Conservation (phyloP, 2,329 filamentous ascomycete species). For the Phyllosticta citriasiana region DNA sequence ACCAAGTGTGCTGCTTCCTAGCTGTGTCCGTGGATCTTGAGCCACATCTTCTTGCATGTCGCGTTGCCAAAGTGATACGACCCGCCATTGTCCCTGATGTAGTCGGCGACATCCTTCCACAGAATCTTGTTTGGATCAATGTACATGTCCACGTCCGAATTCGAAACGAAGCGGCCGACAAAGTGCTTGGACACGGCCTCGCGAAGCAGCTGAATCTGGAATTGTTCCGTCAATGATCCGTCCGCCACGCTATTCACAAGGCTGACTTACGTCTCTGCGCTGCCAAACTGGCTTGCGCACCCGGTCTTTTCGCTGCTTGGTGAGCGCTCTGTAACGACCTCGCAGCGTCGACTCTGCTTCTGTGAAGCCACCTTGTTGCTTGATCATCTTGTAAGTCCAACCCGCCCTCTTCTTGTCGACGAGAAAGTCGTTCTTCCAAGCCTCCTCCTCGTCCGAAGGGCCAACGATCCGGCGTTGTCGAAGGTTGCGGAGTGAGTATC, state of each 20-base stretch:
- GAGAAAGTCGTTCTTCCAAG: constrained; percentile 28
- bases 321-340: constrained; percentile 56
- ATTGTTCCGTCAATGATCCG: neutral
- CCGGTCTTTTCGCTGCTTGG: constrained; percentile 51
- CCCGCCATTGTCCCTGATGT: constrained; percentile 42
- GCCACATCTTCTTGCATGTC: constrained; percentile 54
- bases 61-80: constrained; percentile 51
- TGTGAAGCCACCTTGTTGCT: constrained; percentile 41
- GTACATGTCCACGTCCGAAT: neutral
- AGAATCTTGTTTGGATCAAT: constrained; percentile 34
- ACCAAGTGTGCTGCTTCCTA: neutral
- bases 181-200: neutral
- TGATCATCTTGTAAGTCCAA: constrained; percentile 57
- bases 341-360: constrained; percentile 65
- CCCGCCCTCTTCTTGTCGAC: constrained; percentile 46
- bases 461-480: neutral
- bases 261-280: constrained; percentile 50
- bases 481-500: neutral
- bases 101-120: constrained; percentile 50
- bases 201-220: constrained; percentile 5
- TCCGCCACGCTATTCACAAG: neutral
- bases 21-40: constrained; percentile 24
- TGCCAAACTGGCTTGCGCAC: constrained; percentile 58
- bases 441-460: neutral
- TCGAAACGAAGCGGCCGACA: constrained; percentile 12